Evolutionary conservation across 1,284 basidiomycete genomes (phyloP).

Genomic region (Cronartium ribicola): DNA sequence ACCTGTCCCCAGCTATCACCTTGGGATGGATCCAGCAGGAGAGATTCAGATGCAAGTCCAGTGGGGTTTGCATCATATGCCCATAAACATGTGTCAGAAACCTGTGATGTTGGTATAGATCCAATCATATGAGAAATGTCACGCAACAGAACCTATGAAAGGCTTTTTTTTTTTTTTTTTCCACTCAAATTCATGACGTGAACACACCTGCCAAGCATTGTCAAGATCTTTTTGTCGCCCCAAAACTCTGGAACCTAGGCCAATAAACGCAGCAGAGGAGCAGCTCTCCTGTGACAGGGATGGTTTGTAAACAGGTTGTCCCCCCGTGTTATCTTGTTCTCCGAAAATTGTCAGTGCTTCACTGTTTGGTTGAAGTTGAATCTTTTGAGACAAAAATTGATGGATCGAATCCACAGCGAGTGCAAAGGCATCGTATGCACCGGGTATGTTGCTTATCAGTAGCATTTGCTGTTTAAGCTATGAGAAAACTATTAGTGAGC

Average conservation of each 20-base stretch:
- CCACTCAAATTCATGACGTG: neutral
- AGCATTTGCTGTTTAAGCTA: conserved; percentile 26
- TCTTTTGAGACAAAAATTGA: conserved; percentile 28
- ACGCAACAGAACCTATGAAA: neutral
- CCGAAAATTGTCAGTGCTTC: conserved; percentile 26
- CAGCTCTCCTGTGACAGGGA: conserved; percentile 48
- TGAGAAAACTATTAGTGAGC: neutral
- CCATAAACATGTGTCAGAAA: conserved; percentile 33
- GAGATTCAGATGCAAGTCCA: conserved; percentile 25
- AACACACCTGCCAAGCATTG: conserved; percentile 43
- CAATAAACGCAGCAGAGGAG: conserved; percentile 59
- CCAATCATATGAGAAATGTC: neutral
- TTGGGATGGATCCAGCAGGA: conserved; percentile 13
- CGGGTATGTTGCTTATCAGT: conserved; percentile 21
- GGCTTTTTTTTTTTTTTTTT: too few relatives aligned
- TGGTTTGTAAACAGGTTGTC: conserved; percentile 5
- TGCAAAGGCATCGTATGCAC: conserved; percentile 14
- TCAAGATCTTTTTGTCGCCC: conserved; percentile 53
- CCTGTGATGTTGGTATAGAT: conserved; percentile 15
- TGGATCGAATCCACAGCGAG: conserved; percentile 18
- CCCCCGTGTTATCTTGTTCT: conserved; percentile 10
- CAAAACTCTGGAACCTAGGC: conserved; percentile 56
- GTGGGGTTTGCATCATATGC: conserved; percentile 24
- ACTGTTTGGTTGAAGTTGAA: conserved; percentile 11
- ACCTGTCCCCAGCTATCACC: conserved; percentile 6